Evolutionary conservation across 306 rosid genomes (phyloP).

Genomic region (Dicorynia guianensis): DNA sequence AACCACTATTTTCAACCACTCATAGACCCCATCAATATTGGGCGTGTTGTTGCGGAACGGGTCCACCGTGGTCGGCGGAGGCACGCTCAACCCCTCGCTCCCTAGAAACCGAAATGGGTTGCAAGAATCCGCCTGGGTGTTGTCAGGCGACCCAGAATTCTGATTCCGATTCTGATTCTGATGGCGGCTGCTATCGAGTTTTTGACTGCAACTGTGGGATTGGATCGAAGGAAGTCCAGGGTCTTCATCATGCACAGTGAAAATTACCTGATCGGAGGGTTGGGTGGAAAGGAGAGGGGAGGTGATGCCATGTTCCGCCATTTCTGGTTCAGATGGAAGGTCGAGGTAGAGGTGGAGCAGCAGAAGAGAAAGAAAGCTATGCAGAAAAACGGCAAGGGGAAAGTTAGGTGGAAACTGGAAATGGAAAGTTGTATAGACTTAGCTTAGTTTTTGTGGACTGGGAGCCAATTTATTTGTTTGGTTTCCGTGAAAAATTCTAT

Average conservation of each 20-base stretch:
- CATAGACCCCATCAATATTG: slow-evolving; percentile 63
- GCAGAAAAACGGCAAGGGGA: no score
- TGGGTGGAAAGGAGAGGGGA: slow-evolving; percentile 62
- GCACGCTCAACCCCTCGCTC: slow-evolving; percentile 56
- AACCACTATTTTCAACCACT: slow-evolving; percentile 64
- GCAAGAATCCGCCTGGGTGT: slow-evolving; percentile 18
- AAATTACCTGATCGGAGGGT: slow-evolving; percentile 61
- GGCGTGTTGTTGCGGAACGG: slow-evolving; percentile 76
- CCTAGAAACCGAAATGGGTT: slow-evolving; percentile 69
- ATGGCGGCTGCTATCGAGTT: neutral
- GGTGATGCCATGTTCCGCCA: slow-evolving; percentile 68
- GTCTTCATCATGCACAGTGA: slow-evolving; percentile 41
- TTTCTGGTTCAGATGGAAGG: slow-evolving; percentile 29
- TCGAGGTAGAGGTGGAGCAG: neutral
- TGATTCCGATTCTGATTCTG: neutral
- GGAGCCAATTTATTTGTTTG: no score
- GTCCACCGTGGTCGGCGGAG: slow-evolving; percentile 62
- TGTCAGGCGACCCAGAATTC: neutral
- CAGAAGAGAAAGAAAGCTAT: no score
- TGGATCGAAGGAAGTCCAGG: neutral
- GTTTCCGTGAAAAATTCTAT: no score
- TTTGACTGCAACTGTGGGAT: neutral
- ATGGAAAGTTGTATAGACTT: no score
- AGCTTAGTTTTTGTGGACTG: no score
- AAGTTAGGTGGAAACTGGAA: no score